Percentiles rank a stretch among this genome's conserved stretches.
Conservation (phyloP, 1,139 yeast genomes). For the Pichia sp. region DNA sequence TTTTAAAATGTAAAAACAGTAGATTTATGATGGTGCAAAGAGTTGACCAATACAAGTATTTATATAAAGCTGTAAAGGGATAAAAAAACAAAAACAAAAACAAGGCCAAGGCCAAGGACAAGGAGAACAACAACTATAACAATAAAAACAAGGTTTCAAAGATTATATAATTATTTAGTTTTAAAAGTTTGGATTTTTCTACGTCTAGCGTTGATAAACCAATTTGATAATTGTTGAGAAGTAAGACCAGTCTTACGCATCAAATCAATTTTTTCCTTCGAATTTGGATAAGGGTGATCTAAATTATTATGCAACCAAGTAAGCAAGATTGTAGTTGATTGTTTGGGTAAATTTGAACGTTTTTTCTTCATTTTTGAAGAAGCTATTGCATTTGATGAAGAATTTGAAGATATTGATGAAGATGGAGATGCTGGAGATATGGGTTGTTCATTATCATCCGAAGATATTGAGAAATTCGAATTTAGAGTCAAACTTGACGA, state of each 20-base stretch:
- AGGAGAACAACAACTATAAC: too few species aligned
- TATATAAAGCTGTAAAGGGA: conserved; percentile 14
- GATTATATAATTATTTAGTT: conserved; percentile 10
- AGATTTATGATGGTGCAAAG: conserved; percentile 31
- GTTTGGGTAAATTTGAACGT: conserved; percentile 68
- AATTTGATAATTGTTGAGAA: conserved; percentile 85
- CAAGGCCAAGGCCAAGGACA: neutral
- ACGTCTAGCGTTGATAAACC: conserved; percentile 96
- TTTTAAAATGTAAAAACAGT: conserved; percentile 23
- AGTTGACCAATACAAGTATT: conserved; percentile 26
- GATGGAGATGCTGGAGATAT: neutral
- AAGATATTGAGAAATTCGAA: neutral
- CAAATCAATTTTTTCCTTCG: conserved; percentile 77
- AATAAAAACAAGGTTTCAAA: too few species aligned
- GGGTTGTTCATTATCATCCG: neutral
- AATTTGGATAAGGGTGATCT: conserved; percentile 91
- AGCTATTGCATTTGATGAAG: neutral
- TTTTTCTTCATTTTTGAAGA: conserved; percentile 20
- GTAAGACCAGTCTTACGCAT: conserved; percentile 81
- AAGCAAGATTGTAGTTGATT: conserved; percentile 73
- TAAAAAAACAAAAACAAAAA: neutral
- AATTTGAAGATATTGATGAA: conserved; percentile 1
- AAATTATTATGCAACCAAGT: conserved; percentile 81
- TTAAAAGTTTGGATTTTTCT: conserved; percentile 50
- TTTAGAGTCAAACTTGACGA: neutral